Evolutionary conservation across 106 monocot genomes (phyloP).

Genomic region (Triglochin maritima): DNA sequence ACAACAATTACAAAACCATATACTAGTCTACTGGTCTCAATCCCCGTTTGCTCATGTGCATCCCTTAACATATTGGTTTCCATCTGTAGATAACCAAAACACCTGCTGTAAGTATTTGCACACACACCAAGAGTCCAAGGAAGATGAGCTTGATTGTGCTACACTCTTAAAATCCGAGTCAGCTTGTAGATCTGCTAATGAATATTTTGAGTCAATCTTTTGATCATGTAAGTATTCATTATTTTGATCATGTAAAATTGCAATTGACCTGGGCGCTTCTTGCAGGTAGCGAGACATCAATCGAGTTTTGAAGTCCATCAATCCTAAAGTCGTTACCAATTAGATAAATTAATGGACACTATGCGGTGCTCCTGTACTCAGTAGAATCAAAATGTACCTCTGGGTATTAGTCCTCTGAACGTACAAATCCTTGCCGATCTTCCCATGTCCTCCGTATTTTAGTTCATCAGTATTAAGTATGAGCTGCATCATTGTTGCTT

Average conservation of each 20-base stretch:
- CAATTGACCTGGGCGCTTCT: slow-evolving; percentile 73
- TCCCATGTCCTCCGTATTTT: slow-evolving; percentile 57
- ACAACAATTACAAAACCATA: too few relatives aligned
- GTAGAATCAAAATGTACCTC: slow-evolving; percentile 30
- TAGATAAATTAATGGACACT: background rate
- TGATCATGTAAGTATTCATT: background rate
- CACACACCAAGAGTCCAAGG: too few relatives aligned
- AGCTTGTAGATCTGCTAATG: slow-evolving; percentile 23
- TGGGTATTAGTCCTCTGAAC: slow-evolving; percentile 36
- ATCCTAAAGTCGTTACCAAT: slow-evolving; percentile 24
- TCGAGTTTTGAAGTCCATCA: slow-evolving; percentile 53
- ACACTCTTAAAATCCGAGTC: slow-evolving; percentile 21
- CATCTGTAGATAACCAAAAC: too few relatives aligned
- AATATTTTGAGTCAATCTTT: background rate
- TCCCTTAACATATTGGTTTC: too few relatives aligned
- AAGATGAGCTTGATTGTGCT: background rate
- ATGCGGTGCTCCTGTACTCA: background rate
- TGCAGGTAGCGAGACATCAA: slow-evolving; percentile 47
- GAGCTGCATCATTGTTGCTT: slow-evolving; percentile 23
- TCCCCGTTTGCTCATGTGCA: too few relatives aligned
- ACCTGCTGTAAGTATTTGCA: too few relatives aligned
- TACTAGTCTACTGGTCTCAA: too few relatives aligned
- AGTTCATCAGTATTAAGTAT: slow-evolving; percentile 76
- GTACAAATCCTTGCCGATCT: slow-evolving; percentile 30
- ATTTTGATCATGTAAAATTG: background rate